Percentiles rank a stretch among this genome's conserved stretches.
Evolutionary conservation across 1,139 yeast genomes (phyloP).

Genomic region (Zygoascus sp.): DNA sequence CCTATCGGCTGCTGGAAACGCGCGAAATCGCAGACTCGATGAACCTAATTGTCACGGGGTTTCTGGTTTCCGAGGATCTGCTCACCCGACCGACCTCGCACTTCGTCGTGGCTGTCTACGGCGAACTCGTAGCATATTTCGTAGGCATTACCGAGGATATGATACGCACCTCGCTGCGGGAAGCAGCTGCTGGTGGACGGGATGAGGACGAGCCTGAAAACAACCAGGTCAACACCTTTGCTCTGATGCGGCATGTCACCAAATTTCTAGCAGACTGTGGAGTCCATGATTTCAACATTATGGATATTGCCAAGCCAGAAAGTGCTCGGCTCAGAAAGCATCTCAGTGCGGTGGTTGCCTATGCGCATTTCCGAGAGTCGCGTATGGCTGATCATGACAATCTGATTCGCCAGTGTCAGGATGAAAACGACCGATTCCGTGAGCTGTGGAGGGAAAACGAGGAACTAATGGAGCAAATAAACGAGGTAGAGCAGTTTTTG

Average conservation of each 20-base stretch:
- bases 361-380: slow-evolving; percentile 78
- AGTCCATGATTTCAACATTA: slow-evolving; percentile 65
- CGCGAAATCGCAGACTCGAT: slow-evolving; percentile 60
- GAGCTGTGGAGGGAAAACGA: slow-evolving; percentile 40
- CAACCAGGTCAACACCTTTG: slow-evolving; percentile 41
- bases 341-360: slow-evolving; percentile 79
- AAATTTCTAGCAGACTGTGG: slow-evolving; percentile 71
- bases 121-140: slow-evolving; percentile 68
- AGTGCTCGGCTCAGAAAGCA: slow-evolving; percentile 57
- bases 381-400: slow-evolving; percentile 66
- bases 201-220: slow-evolving; percentile 34
- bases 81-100: slow-evolving; percentile 62
- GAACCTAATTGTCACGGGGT: slow-evolving; percentile 36
- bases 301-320: slow-evolving; percentile 71
- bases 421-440: slow-evolving; percentile 39
- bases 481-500: slow-evolving; percentile 27
- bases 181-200: slow-evolving; percentile 27
- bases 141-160: slow-evolving; percentile 54
- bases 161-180: slow-evolving; percentile 35
- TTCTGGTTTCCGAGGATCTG: slow-evolving; percentile 33
- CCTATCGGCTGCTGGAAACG: slow-evolving; percentile 64
- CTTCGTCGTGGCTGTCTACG: slow-evolving; percentile 57
- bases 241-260: slow-evolving; percentile 55
- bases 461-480: slow-evolving; percentile 34
- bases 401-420: slow-evolving; percentile 53